Conservation (phyloP, 139 green algal species). For the Ostreobium quekettii region DNA sequence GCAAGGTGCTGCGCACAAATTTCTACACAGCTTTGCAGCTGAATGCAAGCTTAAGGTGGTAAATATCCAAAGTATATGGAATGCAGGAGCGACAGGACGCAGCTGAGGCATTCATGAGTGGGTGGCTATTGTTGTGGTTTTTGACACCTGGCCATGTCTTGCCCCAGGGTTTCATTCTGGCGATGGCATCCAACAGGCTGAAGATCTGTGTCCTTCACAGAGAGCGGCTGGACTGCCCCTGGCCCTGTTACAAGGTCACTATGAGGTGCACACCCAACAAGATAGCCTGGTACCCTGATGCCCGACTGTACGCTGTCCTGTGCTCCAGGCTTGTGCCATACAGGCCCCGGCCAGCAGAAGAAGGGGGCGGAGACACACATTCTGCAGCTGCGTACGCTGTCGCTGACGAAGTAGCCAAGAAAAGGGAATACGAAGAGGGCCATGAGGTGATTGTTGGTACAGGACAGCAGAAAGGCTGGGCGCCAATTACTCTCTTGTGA, state of each 20-base stretch:
- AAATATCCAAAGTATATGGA: too few species aligned
- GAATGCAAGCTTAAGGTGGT: too few species aligned
- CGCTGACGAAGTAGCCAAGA: constrained; percentile 12
- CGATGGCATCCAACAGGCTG: constrained; percentile 8
- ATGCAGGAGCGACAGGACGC: too few species aligned
- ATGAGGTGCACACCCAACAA: constrained; percentile 16
- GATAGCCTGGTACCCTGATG: constrained; percentile 18
- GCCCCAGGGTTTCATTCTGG: constrained; percentile 6
- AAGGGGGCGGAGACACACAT: constrained; percentile 18
- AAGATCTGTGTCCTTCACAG: constrained; percentile 18
- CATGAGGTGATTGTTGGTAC: too few species aligned
- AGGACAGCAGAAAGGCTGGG: too few species aligned
- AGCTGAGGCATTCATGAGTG: too few species aligned
- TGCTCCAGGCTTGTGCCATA: constrained; percentile 4
- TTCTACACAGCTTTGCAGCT: too few species aligned
- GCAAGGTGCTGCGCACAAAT: too few species aligned
- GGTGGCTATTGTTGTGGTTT: too few species aligned
- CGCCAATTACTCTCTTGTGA: too few species aligned
- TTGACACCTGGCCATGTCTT: too few species aligned
- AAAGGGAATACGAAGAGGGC: constrained; percentile 11
- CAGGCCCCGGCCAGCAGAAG: not conserved
- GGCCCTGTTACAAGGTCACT: constrained; percentile 15
- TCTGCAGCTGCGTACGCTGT: constrained; percentile 15
- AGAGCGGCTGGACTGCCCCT: constrained; percentile 12
- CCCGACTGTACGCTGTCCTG: constrained; percentile 5